These are phyloP conservation scores for Haplographium delicatum DNA, from an alignment of 495 filamentous ascomycete species.

Conservation along the genomic window DNA sequence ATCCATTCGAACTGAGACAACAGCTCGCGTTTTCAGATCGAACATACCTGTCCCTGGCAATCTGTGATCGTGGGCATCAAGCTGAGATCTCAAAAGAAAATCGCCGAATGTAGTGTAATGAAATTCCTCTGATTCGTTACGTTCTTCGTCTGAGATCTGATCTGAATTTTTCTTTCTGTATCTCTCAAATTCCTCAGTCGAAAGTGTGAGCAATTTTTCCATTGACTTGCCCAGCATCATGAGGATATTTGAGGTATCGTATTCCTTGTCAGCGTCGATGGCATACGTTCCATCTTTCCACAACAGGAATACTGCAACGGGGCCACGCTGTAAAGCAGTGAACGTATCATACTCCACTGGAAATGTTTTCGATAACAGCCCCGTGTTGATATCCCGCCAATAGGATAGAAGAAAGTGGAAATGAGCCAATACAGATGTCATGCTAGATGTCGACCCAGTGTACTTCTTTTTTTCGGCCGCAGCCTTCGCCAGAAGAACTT, in stretches of 20 bases:
- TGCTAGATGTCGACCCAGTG: slow-evolving; percentile 91
- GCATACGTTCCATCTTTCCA: slow-evolving; percentile 84
- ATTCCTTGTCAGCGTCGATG: slow-evolving; percentile 97
- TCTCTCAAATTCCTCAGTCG: slow-evolving; percentile 74
- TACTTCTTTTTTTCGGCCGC: slow-evolving; percentile 69
- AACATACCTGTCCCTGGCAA: slow-evolving; percentile 93
- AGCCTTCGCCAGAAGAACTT: slow-evolving; percentile 59
- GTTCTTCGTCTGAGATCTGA: slow-evolving; percentile 58
- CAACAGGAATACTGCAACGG: slow-evolving; percentile 77
- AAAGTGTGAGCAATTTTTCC: slow-evolving; percentile 89
- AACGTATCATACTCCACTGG: slow-evolving; percentile 53
- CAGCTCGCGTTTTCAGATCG: slow-evolving; percentile 92
- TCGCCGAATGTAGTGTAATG: slow-evolving; percentile 88
- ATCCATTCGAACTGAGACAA: slow-evolving; percentile 86
- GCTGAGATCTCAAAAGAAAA: slow-evolving; percentile 91
- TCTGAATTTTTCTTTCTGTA: slow-evolving; percentile 65
- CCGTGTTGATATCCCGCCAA: slow-evolving; percentile 68
- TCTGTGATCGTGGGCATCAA: slow-evolving; percentile 84
- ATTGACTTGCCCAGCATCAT: slow-evolving; percentile 90
- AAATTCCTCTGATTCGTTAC: slow-evolving; percentile 64
- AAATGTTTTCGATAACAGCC: slow-evolving; percentile 62
- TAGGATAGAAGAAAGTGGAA: slow-evolving; percentile 89
- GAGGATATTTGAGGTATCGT: slow-evolving; percentile 76
- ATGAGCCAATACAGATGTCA: slow-evolving; percentile 80
- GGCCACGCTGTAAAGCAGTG: slow-evolving; percentile 62